Percentiles rank a stretch among this genome's conserved stretches.
Conservation (phyloP, 306 rosid genomes). For the Quillaja saponaria region DNA sequence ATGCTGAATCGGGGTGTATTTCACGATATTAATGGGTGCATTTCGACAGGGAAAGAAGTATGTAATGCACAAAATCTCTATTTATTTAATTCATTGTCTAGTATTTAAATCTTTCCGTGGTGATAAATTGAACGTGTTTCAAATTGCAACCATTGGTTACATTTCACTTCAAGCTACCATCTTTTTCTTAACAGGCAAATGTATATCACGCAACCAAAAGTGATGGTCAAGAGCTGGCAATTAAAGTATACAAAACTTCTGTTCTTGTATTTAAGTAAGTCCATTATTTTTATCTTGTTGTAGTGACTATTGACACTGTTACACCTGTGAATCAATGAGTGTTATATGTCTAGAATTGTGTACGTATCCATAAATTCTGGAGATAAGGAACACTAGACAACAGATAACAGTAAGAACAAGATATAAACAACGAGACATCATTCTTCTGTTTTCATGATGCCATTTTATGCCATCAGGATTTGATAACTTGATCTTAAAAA, state of each 20-base stretch:
- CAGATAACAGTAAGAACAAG: too few species aligned
- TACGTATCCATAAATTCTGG: neutral
- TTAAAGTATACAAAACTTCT: slow-evolving; percentile 89
- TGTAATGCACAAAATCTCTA: slow-evolving; percentile 12
- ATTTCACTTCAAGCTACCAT: slow-evolving; percentile 17
- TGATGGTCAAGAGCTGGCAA: slow-evolving; percentile 78
- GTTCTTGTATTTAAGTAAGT: slow-evolving; percentile 83
- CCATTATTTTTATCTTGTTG: slow-evolving; percentile 17
- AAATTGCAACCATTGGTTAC: slow-evolving; percentile 8
- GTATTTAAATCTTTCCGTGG: neutral
- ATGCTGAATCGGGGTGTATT: slow-evolving; percentile 88
- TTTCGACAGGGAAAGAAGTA: slow-evolving; percentile 94
- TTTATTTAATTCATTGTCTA: neutral
- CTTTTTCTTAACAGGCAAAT: slow-evolving; percentile 64
- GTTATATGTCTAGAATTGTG: neutral
- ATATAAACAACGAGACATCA: too few species aligned
- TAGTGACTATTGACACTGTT: neutral
- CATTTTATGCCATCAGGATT: too few species aligned
- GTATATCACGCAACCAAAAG: slow-evolving; percentile 92
- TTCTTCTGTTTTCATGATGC: too few species aligned
- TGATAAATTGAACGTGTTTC: neutral
- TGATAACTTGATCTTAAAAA: too few species aligned
- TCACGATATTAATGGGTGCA: slow-evolving; percentile 89
- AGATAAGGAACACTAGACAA: neutral
- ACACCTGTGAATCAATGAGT: neutral